phyloP scores from a whole-genome alignment of 176 grass and related monocot species.

The Eremochloa ophiuroides region DNA sequence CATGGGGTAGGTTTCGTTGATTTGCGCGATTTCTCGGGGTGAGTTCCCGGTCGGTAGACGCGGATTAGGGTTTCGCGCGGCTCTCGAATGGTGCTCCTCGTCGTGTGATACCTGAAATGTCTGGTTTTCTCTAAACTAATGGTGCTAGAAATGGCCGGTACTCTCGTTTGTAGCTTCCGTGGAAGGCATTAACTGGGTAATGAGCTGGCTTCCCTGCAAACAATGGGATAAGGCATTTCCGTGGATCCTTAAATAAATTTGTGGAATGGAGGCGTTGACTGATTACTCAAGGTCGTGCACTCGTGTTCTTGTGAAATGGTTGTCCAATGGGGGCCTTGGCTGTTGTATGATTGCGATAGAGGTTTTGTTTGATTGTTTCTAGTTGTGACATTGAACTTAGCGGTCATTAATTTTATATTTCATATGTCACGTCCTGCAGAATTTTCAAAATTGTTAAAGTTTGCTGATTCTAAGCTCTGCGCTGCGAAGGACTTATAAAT shows the following conservation, averaged over 20 bases:
- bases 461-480: neutral
- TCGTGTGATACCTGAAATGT: conserved; percentile 1
- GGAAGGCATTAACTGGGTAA: neutral
- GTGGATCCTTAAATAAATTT: conserved; percentile 24
- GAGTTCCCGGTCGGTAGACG: neutral
- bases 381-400: neutral
- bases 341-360: neutral
- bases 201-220: neutral
- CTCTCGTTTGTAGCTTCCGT: neutral
- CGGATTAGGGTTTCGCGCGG: conserved; percentile 33
- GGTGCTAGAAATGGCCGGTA: neutral
- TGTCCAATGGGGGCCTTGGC: conserved; percentile 13
- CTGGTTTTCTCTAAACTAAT: neutral
- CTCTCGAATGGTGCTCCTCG: conserved; percentile 9
- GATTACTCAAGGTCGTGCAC: neutral
- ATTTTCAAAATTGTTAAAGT: neutral
- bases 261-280: neutral
- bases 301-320: neutral
- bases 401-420: neutral
- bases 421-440: neutral
- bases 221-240: neutral
- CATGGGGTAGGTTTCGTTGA: neutral
- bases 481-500: neutral
- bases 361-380: neutral
- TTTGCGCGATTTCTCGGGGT: neutral